These are phyloP conservation scores for Plantago elongata DNA, from an alignment of 257 asterid species.

Conservation along the genomic window DNA sequence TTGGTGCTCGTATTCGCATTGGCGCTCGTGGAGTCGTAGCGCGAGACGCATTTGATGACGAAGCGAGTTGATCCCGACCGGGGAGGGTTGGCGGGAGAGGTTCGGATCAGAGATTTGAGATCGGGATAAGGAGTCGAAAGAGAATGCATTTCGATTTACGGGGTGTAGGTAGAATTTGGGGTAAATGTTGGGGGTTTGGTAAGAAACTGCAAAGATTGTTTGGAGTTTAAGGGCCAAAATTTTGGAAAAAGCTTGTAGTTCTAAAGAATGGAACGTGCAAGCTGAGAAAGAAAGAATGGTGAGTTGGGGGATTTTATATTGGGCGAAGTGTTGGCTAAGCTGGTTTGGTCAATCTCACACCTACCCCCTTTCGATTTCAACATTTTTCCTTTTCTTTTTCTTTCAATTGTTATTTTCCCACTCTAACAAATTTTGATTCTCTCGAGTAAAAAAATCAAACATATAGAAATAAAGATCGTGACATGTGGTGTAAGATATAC, in stretches of 20 bases:
- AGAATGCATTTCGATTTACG: slow-evolving; percentile 16
- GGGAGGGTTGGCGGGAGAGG: slow-evolving; percentile 18
- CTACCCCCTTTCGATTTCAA: slow-evolving; percentile 10
- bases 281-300: slow-evolving; percentile 15
- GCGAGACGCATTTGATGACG: slow-evolving; percentile 26
- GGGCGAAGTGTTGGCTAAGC: slow-evolving; percentile 2
- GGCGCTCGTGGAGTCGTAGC: slow-evolving; percentile 28
- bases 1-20: slow-evolving; percentile 2
- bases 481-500: neutral
- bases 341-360: slow-evolving; percentile 30
- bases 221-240: neutral
- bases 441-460: neutral
- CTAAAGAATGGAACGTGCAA: slow-evolving; percentile 17
- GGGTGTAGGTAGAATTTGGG: slow-evolving; percentile 4
- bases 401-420: neutral
- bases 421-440: slow-evolving; percentile 13
- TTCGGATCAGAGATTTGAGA: slow-evolving; percentile 29
- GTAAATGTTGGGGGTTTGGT: neutral
- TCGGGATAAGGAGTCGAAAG: slow-evolving; percentile 18
- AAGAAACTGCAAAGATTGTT: neutral
- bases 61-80: slow-evolving; percentile 23
- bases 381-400: neutral
- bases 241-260: slow-evolving; percentile 10
- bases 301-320: slow-evolving; percentile 19
- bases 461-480: neutral